Evolutionary conservation across 805 yeast species (phyloP).

Genomic region (Hanseniaspora nectarophila): DNA sequence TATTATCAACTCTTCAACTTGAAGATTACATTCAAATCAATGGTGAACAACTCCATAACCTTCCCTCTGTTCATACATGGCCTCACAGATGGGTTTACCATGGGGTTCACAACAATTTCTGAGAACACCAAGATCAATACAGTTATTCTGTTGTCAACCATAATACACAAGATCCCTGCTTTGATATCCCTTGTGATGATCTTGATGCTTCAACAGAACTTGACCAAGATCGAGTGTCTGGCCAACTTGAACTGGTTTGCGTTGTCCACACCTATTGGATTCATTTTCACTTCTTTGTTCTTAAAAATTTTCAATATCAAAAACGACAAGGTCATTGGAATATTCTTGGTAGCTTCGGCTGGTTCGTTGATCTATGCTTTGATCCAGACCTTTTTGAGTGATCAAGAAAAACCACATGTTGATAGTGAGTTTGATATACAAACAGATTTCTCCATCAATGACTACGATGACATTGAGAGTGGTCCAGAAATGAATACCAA

Average conservation of each 20-base stretch:
- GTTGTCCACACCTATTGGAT: constrained; percentile 28
- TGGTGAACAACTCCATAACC: constrained; percentile 39
- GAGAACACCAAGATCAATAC: constrained; percentile 26
- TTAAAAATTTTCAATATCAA: constrained; percentile 12
- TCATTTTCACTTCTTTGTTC: constrained; percentile 21
- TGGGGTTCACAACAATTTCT: constrained; percentile 42
- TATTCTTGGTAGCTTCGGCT: constrained; percentile 27
- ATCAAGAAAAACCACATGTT: not conserved
- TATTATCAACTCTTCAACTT: constrained; percentile 20
- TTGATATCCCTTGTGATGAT: constrained; percentile 47
- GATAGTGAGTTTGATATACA: constrained; percentile 4
- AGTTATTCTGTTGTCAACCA: constrained; percentile 43
- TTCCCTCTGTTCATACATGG: constrained; percentile 51
- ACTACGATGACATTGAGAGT: constrained; percentile 14
- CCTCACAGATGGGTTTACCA: constrained; percentile 50
- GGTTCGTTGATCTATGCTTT: constrained; percentile 29
- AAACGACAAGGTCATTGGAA: constrained; percentile 25
- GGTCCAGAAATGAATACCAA: not conserved
- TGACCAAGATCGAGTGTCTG: constrained; percentile 30
- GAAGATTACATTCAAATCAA: constrained; percentile 20
- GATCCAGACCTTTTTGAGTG: constrained; percentile 18
- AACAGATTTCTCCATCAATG: constrained; percentile 3
- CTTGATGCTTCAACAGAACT: constrained; percentile 33
- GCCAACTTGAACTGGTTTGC: constrained; percentile 37
- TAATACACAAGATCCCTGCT: constrained; percentile 55